Percentiles rank a stretch among this genome's conserved stretches.
Conservation (phyloP, 2,329 filamentous ascomycete species). For the Phialocephala sp. region DNA sequence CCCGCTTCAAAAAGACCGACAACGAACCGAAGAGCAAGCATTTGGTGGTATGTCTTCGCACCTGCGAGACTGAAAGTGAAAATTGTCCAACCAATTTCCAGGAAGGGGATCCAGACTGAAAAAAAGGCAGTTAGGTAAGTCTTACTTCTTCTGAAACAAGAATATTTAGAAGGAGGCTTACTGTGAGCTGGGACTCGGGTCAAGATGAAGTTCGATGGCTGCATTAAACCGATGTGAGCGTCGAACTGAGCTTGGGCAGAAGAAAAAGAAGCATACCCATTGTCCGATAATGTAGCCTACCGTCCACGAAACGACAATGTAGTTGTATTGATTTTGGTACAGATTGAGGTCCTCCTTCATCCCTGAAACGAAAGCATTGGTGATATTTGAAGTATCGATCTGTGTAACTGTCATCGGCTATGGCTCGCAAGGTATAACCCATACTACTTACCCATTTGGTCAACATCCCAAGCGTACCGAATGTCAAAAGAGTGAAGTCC, state of each 20-base stretch:
- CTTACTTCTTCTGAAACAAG: not conserved
- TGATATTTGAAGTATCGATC: conserved; percentile 50
- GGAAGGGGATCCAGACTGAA: conserved; percentile 63
- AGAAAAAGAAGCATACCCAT: conserved; percentile 29
- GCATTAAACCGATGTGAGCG: conserved; percentile 21
- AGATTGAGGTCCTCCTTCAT: conserved; percentile 57
- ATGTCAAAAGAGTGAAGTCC: conserved; percentile 27
- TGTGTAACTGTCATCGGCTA: conserved; percentile 1
- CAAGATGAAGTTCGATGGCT: conserved; percentile 56
- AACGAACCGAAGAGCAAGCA: conserved; percentile 63
- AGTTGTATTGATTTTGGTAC: conserved; percentile 56
- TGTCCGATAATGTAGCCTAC: conserved; percentile 59
- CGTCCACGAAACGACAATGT: conserved; percentile 58
- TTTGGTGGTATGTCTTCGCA: conserved; percentile 54
- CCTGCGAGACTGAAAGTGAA: conserved; percentile 47
- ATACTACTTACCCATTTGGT: conserved; percentile 27
- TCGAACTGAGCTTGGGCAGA: conserved; percentile 11
- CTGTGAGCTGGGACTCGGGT: conserved; percentile 54
- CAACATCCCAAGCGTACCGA: conserved; percentile 30
- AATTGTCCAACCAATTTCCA: conserved; percentile 58
- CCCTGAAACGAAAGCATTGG: conserved; percentile 54
- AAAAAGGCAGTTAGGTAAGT: conserved; percentile 34
- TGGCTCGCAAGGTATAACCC: not conserved
- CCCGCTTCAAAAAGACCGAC: conserved; percentile 60
- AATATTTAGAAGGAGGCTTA: conserved; percentile 15